These are phyloP conservation scores for Hanseniaspora guilliermondii DNA, from an alignment of 805 yeast species.

Conservation along the genomic window DNA sequence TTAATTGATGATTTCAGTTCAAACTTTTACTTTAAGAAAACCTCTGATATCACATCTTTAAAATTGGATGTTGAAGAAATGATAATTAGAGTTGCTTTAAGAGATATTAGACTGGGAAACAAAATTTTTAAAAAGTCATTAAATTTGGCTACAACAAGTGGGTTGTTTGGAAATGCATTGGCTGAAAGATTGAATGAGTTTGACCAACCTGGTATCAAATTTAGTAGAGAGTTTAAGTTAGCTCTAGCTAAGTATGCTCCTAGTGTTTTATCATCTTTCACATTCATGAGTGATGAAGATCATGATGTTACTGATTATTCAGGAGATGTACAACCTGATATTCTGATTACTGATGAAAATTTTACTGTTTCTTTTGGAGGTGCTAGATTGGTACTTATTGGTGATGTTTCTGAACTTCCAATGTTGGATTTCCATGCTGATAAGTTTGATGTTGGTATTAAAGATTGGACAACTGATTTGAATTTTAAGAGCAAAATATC, in stretches of 20 bases:
- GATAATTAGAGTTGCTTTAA: conserved; percentile 64
- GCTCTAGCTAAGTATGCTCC: conserved; percentile 57
- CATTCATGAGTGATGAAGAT: conserved; percentile 32
- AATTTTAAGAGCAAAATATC: conserved; percentile 56
- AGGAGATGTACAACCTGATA: conserved; percentile 24
- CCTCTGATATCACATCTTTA: conserved; percentile 54
- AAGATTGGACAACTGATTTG: conserved; percentile 78
- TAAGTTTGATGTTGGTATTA: conserved; percentile 55
- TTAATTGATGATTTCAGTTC: conserved; percentile 82
- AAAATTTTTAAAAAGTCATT: conserved; percentile 62
- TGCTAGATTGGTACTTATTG: conserved; percentile 66
- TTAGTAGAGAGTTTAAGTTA: conserved; percentile 53
- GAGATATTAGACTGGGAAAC: conserved; percentile 75
- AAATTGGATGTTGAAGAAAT: conserved; percentile 69
- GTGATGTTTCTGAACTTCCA: conserved; percentile 85
- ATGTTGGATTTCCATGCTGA: conserved; percentile 62
- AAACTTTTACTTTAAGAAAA: conserved; percentile 56
- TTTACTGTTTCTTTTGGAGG: conserved; percentile 60
- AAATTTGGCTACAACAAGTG: conserved; percentile 30
- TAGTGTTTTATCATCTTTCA: conserved; percentile 33
- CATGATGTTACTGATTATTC: conserved; percentile 18
- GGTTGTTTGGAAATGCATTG: conserved; percentile 17
- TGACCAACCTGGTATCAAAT: conserved; percentile 19
- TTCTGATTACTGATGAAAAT: conserved; percentile 55
- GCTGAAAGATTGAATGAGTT: conserved; percentile 12